Conservation (phyloP, 768 basidiomycete genomes). For the Rhizopogon rudus region DNA sequence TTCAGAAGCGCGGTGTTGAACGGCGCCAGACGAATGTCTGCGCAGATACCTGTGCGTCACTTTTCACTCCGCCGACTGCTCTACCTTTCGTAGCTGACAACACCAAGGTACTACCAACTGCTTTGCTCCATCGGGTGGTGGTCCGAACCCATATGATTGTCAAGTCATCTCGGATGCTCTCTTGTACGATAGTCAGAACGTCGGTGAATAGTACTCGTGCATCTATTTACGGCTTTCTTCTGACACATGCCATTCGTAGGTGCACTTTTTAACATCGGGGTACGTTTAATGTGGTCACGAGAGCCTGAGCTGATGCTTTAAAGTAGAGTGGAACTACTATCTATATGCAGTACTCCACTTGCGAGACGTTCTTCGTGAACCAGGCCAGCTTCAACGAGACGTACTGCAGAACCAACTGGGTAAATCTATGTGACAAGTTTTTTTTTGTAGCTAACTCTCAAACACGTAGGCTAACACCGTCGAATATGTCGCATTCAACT, state of each 20-base stretch:
- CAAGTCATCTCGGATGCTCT: constrained; percentile 45
- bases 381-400: constrained; percentile 33
- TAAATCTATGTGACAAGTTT: constrained; percentile 13
- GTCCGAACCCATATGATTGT: constrained; percentile 44
- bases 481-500: constrained; percentile 40
- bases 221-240: not conserved
- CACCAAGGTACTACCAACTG: constrained; percentile 34
- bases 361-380: constrained; percentile 45
- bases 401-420: constrained; percentile 47
- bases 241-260: not conserved
- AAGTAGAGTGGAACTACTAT: constrained; percentile 3
- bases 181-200: constrained; percentile 41
- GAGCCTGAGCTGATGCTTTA: not conserved
- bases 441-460: not conserved
- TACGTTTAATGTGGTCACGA: not conserved
- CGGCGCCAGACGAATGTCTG: constrained; percentile 33
- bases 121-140: constrained; percentile 41
- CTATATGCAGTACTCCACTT: constrained; percentile 35
- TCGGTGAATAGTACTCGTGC: constrained; percentile 22
- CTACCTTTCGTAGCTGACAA: not conserved
- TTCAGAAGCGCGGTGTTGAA: not conserved
- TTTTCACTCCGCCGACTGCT: not conserved
- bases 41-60: constrained; percentile 32
- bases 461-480: constrained; percentile 31
- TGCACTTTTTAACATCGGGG: constrained; percentile 7